Base-by-base conservation (phyloP, 306 rosid genomes). In the Hippophae gyantsensis region DNA sequence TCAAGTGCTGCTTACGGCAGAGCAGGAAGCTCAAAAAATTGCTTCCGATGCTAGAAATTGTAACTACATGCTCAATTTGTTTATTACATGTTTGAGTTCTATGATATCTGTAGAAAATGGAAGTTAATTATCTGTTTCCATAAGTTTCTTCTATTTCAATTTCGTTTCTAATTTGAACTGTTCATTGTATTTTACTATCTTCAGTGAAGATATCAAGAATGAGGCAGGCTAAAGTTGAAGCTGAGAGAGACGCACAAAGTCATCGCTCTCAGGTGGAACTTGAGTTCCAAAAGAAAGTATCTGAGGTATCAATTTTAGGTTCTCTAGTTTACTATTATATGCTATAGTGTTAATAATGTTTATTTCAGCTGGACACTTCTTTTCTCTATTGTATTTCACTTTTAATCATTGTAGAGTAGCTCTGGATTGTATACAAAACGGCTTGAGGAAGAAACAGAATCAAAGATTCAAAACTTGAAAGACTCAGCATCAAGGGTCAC, bases 21-120 rank as follows among this genome's bases (percentile, higher is more conserved):
- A 89, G 57, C 93, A 84, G 75, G 97, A 89, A 65, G 97, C 93
- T 43, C 97, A 89, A 66, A 81, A 76, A 10, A 75, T 84, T 66
- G 72, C 86, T 58, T 74, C 84, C 50, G 63, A 23, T 38, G 97
- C 97, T 64, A 86, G 92, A 78, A 89, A 74, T 56, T 63, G 96
- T 85, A 74, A 69, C 2, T 32, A 23, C 5, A 26, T n/a, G 44
- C 6, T 53, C 18, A 5, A 26, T 53, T 44, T 6, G 7, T 27
- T 46, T 13, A 26, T 14, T n/a, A 8, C 41, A 6, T 25, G 8
- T 6, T 11, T 49, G 10, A 43, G 10, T 49, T 60, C 32, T 43
- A 26, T 41, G 25, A n/a, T 26, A 38, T 42, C 5, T 13, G 7
- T 1, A 61, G 23, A 18, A 18, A 18, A 18, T 18, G 23, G 23